These are phyloP conservation scores for Arachis hypogaea DNA, from an alignment of 306 rosid genomes.

Conservation along the genomic window DNA sequence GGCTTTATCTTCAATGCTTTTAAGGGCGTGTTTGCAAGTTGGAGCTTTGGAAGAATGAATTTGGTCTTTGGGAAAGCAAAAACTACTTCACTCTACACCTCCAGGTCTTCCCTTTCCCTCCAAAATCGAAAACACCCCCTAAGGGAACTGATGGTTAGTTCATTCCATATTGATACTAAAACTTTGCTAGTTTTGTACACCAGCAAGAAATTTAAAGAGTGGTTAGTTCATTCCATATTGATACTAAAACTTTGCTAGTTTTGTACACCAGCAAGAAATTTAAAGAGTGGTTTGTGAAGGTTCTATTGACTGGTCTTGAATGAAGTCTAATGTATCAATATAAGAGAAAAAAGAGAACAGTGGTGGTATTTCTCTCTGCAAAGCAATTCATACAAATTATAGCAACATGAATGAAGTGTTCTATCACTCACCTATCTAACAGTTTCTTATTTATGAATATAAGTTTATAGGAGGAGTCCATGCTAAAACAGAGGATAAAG, in stretches of 20 bases:
- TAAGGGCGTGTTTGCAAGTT: too few relatives aligned
- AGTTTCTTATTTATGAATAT: constrained; percentile 4
- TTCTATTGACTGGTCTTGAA: not conserved
- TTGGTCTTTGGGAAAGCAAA: too few relatives aligned
- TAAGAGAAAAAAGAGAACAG: not conserved
- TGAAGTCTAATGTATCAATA: not conserved
- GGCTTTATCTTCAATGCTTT: constrained; percentile 1
- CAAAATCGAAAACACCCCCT: not conserved
- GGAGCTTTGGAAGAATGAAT: too few relatives aligned
- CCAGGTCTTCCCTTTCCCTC: too few relatives aligned
- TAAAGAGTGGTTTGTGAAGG: not conserved
- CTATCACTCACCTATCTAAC: constrained; percentile 27
- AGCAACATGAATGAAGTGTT: not conserved
- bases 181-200: not conserved
- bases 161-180: not conserved
- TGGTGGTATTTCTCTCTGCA: constrained; percentile 5
- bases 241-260: not conserved
- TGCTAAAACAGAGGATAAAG: constrained; percentile 6
- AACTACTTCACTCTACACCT: too few relatives aligned
- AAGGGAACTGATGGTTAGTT: not conserved
- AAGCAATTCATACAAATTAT: not conserved
- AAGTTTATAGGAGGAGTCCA: constrained; percentile 4
- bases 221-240: not conserved
- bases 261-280: not conserved
- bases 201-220: not conserved